Evolutionary conservation across 164 flowering plant genomes (phyloP).

Genomic region (Vitis labrusca): DNA sequence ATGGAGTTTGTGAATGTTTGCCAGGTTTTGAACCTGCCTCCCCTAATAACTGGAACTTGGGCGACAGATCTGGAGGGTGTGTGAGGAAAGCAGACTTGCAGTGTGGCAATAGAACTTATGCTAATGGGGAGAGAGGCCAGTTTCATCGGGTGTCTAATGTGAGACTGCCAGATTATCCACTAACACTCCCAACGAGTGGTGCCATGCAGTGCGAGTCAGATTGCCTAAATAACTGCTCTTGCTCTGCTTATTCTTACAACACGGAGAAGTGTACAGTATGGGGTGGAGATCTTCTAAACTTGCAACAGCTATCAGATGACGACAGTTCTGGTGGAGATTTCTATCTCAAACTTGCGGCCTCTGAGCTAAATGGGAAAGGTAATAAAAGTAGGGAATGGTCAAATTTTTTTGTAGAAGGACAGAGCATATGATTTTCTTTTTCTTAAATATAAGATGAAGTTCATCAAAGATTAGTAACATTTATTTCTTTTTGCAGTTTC

Average conservation of each 20-base stretch:
- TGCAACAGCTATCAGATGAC: slow-evolving; percentile 11
- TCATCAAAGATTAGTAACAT: too few relatives aligned
- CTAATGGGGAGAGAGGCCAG: too few relatives aligned
- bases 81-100: too few relatives aligned
- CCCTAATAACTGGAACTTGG: neutral
- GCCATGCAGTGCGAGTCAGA: slow-evolving; percentile 15
- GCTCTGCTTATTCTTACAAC: slow-evolving; percentile 23
- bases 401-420: too few relatives aligned
- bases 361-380: neutral
- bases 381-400: too few relatives aligned
- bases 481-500: too few relatives aligned
- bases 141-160: neutral
- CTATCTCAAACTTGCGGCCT: slow-evolving; percentile 18
- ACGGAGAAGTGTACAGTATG: slow-evolving; percentile 22
- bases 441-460: too few relatives aligned
- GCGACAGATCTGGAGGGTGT: neutral
- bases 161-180: neutral
- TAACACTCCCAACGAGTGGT: neutral
- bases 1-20: slow-evolving; percentile 3
- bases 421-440: too few relatives aligned
- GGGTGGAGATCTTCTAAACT: slow-evolving; percentile 20
- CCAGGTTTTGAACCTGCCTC: neutral
- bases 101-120: too few relatives aligned
- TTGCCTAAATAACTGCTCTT: slow-evolving; percentile 31
- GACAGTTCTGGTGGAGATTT: slow-evolving; percentile 6